Evolutionary conservation across 345 rosid species (phyloP).

Genomic region (Aurinia saxatilis): DNA sequence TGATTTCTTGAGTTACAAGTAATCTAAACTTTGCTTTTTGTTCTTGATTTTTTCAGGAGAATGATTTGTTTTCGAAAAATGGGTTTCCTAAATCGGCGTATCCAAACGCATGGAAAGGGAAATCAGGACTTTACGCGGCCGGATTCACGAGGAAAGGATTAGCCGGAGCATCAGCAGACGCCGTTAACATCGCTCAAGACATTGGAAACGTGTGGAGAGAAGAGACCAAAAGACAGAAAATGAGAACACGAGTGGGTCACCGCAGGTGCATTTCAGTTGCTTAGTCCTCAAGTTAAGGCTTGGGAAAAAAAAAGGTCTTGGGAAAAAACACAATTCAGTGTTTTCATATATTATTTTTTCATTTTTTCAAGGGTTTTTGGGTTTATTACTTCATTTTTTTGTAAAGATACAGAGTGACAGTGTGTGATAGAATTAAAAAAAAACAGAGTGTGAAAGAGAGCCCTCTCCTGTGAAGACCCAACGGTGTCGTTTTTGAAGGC

Average conservation of each 20-base stretch:
- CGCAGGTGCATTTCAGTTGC: slow-evolving; percentile 65
- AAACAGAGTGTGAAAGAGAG: slow-evolving; percentile 15
- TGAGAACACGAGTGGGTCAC: slow-evolving; percentile 46
- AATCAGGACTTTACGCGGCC: slow-evolving; percentile 72
- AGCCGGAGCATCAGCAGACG: slow-evolving; percentile 79
- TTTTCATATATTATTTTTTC: neutral
- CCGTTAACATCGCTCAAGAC: slow-evolving; percentile 65
- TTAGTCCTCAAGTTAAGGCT: slow-evolving; percentile 18
- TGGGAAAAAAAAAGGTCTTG: neutral
- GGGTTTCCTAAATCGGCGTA: slow-evolving; percentile 60
- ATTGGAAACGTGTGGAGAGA: slow-evolving; percentile 72
- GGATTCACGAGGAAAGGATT: slow-evolving; percentile 93
- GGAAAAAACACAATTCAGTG: too few species aligned
- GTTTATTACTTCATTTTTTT: slow-evolving; percentile 12
- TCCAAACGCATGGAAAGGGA: slow-evolving; percentile 87
- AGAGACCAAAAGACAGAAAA: slow-evolving; percentile 61
- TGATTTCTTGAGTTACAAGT: slow-evolving; percentile 1
- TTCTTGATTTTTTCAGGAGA: slow-evolving; percentile 39
- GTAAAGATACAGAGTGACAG: slow-evolving; percentile 3
- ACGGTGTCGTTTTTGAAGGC: slow-evolving; percentile 23
- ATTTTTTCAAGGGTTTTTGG: neutral
- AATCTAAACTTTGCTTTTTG: neutral
- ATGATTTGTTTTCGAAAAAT: slow-evolving; percentile 60
- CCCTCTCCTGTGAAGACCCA: slow-evolving; percentile 29
- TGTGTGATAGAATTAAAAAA: neutral